Conservation (phyloP, 2,329 filamentous ascomycete species). For the Geosmithia flava region DNA sequence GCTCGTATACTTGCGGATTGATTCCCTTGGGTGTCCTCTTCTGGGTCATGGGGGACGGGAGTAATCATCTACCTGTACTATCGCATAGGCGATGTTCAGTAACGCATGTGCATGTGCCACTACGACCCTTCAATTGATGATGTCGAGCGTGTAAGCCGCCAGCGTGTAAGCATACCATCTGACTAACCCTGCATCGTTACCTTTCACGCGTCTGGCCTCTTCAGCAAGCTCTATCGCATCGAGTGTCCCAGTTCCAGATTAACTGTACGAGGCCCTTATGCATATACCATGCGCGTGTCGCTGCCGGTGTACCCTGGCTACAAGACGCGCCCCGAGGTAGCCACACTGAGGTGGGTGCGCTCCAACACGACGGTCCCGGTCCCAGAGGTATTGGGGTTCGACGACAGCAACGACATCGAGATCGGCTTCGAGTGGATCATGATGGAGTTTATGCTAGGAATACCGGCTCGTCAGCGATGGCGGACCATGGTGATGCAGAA, state of each 20-base stretch:
- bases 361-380: slow-evolving; percentile 14
- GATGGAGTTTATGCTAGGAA: slow-evolving; percentile 17
- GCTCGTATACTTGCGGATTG: no score
- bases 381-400: slow-evolving; percentile 16
- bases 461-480: slow-evolving; percentile 8
- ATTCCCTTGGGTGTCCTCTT: no score
- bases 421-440: slow-evolving; percentile 28
- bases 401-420: slow-evolving; percentile 16
- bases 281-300: slow-evolving; percentile 18
- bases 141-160: no score
- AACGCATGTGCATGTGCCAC: no score
- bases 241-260: not conserved
- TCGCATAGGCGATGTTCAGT: no score
- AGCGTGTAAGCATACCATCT: no score
- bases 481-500: slow-evolving; percentile 15
- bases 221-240: slow-evolving; percentile 12
- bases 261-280: not conserved
- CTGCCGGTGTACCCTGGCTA: slow-evolving; percentile 19
- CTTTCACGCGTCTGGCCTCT: no score
- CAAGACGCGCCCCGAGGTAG: slow-evolving; percentile 18
- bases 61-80: no score
- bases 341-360: slow-evolving; percentile 14
- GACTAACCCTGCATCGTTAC: no score
- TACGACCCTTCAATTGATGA: no score
- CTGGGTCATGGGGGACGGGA: no score